Conservation (phyloP, 805 yeast species). For the Ogataea naganishii region DNA sequence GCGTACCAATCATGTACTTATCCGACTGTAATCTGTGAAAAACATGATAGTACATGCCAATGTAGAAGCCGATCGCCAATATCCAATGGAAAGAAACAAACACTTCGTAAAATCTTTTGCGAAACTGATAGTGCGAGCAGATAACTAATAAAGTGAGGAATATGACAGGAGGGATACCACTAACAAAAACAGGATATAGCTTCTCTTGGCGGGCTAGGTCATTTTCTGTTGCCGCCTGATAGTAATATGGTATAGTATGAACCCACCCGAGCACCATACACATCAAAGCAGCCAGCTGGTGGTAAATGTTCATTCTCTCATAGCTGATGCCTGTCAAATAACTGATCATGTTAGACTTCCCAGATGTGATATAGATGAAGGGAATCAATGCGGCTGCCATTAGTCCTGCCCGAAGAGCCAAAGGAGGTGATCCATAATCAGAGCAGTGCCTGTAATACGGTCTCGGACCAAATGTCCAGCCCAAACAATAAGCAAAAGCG, state of each 20-base stretch:
- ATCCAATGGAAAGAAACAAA: slow-evolving; percentile 49
- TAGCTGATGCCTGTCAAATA: slow-evolving; percentile 44
- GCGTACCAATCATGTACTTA: slow-evolving; percentile 39
- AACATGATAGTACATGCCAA: slow-evolving; percentile 37
- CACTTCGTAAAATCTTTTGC: slow-evolving; percentile 34
- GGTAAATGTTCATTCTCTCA: slow-evolving; percentile 44
- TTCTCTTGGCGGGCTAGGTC: slow-evolving; percentile 25
- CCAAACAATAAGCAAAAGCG: slow-evolving; percentile 25
- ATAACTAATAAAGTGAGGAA: slow-evolving; percentile 34
- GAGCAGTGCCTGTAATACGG: slow-evolving; percentile 42
- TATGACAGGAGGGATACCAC: slow-evolving; percentile 43
- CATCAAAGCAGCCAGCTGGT: slow-evolving; percentile 37
- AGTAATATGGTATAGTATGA: slow-evolving; percentile 42
- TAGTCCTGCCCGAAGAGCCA: slow-evolving; percentile 44
- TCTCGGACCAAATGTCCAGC: slow-evolving; percentile 33
- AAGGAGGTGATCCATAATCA: slow-evolving; percentile 53
- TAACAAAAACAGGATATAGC: slow-evolving; percentile 16
- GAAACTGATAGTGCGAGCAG: slow-evolving; percentile 29
- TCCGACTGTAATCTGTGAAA: slow-evolving; percentile 25
- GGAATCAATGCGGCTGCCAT: slow-evolving; percentile 44
- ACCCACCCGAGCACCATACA: slow-evolving; percentile 35
- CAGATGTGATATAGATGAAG: slow-evolving; percentile 39
- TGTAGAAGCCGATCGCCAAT: slow-evolving; percentile 38
- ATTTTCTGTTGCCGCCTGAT: slow-evolving; percentile 39
- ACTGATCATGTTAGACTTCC: slow-evolving; percentile 43